A percentile compares a stretch with the other conserved stretches of the same genome.
Conservation (phyloP, 2,329 filamentous ascomycete genomes). For the Colletotrichum aenigma region DNA sequence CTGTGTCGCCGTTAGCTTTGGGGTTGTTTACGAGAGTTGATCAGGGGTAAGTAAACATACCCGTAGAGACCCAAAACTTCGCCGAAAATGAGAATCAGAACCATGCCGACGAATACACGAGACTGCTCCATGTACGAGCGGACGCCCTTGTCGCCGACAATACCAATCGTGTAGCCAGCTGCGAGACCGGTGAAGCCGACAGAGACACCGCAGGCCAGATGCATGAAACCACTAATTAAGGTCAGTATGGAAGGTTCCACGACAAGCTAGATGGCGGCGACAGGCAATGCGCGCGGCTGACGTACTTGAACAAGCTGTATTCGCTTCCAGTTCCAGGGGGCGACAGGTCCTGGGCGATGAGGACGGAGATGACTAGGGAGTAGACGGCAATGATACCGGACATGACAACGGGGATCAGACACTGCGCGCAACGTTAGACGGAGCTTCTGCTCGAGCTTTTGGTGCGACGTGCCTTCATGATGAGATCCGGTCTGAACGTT, state of each 20-base stretch:
- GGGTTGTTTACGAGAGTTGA: background rate
- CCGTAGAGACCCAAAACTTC: conserved; percentile 97
- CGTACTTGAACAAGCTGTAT: conserved; percentile 86
- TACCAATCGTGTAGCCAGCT: conserved; percentile 94
- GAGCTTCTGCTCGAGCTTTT: background rate
- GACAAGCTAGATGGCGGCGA: background rate
- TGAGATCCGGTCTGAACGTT: conserved; percentile 83
- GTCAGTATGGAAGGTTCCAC: conserved; percentile 19
- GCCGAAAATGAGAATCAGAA: conserved; percentile 96
- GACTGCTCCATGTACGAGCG: conserved; percentile 96
- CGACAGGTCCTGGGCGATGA: conserved; percentile 89
- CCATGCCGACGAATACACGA: conserved; percentile 97
- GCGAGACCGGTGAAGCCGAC: conserved; percentile 93
- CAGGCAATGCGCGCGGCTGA: conserved; percentile 19
- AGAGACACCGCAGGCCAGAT: conserved; percentile 86
- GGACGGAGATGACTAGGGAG: conserved; percentile 92
- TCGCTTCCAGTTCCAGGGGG: conserved; percentile 64
- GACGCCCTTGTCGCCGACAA: conserved; percentile 93
- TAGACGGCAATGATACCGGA: conserved; percentile 99
- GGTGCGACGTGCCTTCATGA: conserved; percentile 77
- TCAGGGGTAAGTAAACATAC: conserved; percentile 55
- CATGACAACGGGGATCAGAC: conserved; percentile 91
- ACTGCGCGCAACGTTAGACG: conserved; percentile 49
- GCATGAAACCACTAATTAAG: conserved; percentile 78
- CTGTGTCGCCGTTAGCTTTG: conserved; percentile 44